Evolutionary conservation across 768 basidiomycete species (phyloP), one percentile per base, ranked within the genome.

Genomic region (Mycena latifolia): DNA sequence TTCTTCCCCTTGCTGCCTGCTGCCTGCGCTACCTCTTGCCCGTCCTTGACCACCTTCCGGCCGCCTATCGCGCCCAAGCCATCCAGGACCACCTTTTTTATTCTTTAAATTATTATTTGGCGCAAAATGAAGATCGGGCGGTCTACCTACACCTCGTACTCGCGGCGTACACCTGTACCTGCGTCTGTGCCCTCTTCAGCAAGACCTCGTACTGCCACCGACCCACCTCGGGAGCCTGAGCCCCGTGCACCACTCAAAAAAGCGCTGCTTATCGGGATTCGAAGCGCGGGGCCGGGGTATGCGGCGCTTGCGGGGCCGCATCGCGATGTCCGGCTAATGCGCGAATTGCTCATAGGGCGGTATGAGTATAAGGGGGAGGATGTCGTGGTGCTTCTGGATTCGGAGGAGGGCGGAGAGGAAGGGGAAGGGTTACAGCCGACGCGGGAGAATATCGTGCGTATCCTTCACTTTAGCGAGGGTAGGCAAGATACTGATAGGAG

Each of bases 251-350:
- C 66, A 8, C 55, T 61, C 27, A 55, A 53, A 15, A 56, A 59
- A 28, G 68, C 68, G 7, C 51, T 69, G 15, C 63, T 69, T 43
- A 69, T 69, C 33, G 68, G 63, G 24, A 69, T 69, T 11, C 31
- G 10, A 27, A 57, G 56, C 31, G 35, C 52, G 5, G 24, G 31
- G 31, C 31, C 14, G 0, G 47, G 54, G 11, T 57, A 43, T 20
- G 27, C n/a, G 1, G 22, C 37, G n/a, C 63, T 69, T 20, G 47
- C 39, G 41, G 68, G 68, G 15, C 63, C 68, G 14, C 63, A 69
- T 20, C 60, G 47, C 6, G 68, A 69, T 25, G 63, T 69, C 9
- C 31, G 25, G 14, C 37, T 24, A 0, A 65, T 69, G 68, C 55
- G 48, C 41, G 35, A 27, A 33, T 15, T 69, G 43, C 37, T 69